A percentile compares a stretch with the other conserved stretches of the same genome.
Evolutionary conservation across 441 rosid species (phyloP).

Genomic region (Dalechampia spathulata): DNA sequence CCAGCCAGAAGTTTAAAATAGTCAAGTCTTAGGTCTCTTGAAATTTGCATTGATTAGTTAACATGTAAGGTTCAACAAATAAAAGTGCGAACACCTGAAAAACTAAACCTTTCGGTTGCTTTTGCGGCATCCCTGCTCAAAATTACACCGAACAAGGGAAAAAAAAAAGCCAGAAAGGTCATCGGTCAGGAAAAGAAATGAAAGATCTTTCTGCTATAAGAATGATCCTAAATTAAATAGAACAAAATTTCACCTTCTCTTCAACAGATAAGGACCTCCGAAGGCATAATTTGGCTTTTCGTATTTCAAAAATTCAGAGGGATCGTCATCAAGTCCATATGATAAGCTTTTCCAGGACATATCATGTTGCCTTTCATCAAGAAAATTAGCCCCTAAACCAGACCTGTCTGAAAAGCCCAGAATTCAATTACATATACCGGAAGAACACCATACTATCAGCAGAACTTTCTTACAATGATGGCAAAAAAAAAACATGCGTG

Average conservation of each 20-base stretch:
- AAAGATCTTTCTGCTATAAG: too few relatives aligned
- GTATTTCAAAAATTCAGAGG: constrained; percentile 25
- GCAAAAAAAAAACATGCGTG: not conserved
- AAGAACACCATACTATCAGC: not conserved
- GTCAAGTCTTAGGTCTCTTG: too few relatives aligned
- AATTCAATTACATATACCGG: not conserved
- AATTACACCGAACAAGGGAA: constrained; percentile 19
- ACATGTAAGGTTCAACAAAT: not conserved
- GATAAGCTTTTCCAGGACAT: constrained; percentile 31
- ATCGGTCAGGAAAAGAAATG: too few relatives aligned
- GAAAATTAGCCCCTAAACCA: constrained; percentile 24
- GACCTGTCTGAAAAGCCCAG: constrained; percentile 29
- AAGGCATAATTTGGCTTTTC: constrained; percentile 31
- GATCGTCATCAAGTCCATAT: constrained; percentile 20
- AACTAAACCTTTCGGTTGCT: constrained; percentile 34
- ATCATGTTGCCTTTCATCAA: constrained; percentile 25
- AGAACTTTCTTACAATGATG: not conserved
- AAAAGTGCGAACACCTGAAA: constrained; percentile 36
- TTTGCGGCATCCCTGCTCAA: constrained; percentile 39
- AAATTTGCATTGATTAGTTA: too few relatives aligned
- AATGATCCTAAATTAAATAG: too few relatives aligned
- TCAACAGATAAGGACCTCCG: constrained; percentile 22
- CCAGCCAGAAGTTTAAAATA: constrained; percentile 7
- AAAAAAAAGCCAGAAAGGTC: constrained; percentile 12
- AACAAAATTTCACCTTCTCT: constrained; percentile 67